Percentiles rank a stretch among this genome's conserved stretches.
Conservation (phyloP, 495 filamentous ascomycete genomes). For the Neurospora sp. region DNA sequence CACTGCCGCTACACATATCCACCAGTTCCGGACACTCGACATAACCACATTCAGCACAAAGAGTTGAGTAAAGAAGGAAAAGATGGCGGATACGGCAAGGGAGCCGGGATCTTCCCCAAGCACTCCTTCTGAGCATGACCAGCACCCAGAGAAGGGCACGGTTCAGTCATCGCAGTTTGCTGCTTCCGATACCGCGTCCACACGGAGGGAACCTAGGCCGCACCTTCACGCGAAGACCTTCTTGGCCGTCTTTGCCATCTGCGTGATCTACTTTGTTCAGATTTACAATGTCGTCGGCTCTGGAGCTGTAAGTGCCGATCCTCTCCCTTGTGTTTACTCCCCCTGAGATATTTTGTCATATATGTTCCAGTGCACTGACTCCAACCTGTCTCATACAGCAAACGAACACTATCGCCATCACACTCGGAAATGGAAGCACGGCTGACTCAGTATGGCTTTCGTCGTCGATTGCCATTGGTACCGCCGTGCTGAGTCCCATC, state of each 20-base stretch:
- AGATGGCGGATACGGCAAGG: neutral
- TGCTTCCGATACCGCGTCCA: neutral
- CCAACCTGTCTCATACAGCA: slow-evolving; percentile 5
- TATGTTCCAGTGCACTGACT: neutral
- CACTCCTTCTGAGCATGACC: neutral
- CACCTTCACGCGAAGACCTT: slow-evolving; percentile 25
- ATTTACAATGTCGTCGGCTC: slow-evolving; percentile 21
- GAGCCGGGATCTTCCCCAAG: neutral
- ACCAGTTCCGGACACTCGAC: neutral
- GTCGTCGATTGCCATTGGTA: slow-evolving; percentile 21
- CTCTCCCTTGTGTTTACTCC: neutral
- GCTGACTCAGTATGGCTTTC: slow-evolving; percentile 17
- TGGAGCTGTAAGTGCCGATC: slow-evolving; percentile 18
- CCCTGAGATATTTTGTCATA: neutral
- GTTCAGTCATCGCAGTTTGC: neutral
- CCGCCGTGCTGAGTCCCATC: slow-evolving; percentile 18
- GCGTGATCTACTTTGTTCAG: slow-evolving; percentile 25
- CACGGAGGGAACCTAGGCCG: slow-evolving; percentile 10
- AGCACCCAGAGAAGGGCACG: slow-evolving; percentile 4
- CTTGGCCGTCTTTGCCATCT: slow-evolving; percentile 21
- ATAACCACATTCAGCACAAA: neutral
- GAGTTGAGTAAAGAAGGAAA: neutral
- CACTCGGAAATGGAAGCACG: slow-evolving; percentile 11
- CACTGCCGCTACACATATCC: neutral
- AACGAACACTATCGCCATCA: slow-evolving; percentile 18